Evolutionary conservation across 306 rosid species (phyloP).

Genomic region (Trifolium repens): DNA sequence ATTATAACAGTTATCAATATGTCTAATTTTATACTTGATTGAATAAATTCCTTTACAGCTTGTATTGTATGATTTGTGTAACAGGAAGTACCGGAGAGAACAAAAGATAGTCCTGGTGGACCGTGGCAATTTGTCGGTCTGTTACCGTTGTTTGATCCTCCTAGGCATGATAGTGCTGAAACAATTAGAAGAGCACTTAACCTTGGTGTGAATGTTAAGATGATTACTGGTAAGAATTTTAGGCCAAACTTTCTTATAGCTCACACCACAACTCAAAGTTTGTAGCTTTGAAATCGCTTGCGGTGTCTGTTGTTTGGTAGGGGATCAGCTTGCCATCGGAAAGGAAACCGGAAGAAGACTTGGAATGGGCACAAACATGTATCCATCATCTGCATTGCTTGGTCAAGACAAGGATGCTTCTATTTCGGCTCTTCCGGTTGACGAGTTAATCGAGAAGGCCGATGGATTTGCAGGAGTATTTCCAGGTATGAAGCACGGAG

Average conservation of each 20-base stretch:
- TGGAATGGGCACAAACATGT: constrained; percentile 99
- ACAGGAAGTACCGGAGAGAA: constrained; percentile 81
- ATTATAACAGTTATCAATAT: not conserved
- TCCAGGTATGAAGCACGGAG: constrained; percentile 61
- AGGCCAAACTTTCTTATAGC: constrained; percentile 23
- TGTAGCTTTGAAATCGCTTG: constrained; percentile 12
- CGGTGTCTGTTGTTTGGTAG: constrained; percentile 45
- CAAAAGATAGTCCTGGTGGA: constrained; percentile 76
- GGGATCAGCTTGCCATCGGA: constrained; percentile 95
- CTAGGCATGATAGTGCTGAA: constrained; percentile 98
- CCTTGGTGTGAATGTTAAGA: constrained; percentile 96
- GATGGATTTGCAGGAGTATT: constrained; percentile 98
- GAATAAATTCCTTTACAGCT: constrained; percentile 37
- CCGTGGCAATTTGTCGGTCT: constrained; percentile 95
- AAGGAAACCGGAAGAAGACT: constrained; percentile 97
- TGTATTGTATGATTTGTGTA: constrained; percentile 32
- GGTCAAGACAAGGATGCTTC: constrained; percentile 82
- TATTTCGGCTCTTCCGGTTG: constrained; percentile 80
- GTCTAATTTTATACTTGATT: constrained; percentile 2
- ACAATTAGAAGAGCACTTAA: constrained; percentile 91
- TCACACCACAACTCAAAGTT: constrained; percentile 3
- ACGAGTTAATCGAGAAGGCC: constrained; percentile 92
- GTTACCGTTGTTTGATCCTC: constrained; percentile 92
- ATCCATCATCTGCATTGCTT: constrained; percentile 93
- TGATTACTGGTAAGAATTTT: constrained; percentile 80